Conservation (phyloP, 2,329 filamentous ascomycete species). For the Venturia effusa region DNA sequence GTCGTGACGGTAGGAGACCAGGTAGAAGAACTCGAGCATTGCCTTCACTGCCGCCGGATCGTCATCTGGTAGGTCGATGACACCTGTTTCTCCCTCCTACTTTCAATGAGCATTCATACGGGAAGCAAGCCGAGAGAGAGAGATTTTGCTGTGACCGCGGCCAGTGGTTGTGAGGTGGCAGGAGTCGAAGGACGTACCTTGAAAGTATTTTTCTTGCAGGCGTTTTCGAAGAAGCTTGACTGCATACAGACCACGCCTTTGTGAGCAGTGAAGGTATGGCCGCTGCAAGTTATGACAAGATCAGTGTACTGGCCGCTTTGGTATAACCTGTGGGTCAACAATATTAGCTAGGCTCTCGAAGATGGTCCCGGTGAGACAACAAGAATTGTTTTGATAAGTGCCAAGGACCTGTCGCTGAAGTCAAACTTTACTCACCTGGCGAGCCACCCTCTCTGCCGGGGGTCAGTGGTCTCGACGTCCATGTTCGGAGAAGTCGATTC, state of each 20-base stretch:
- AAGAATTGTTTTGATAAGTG: not conserved
- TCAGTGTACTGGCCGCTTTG: not conserved
- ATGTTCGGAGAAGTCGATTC: not conserved
- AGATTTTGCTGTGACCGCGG: too few relatives aligned
- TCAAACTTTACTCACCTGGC: not conserved
- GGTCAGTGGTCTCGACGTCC: not conserved
- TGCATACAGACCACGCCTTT: not conserved
- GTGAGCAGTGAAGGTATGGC: not conserved
- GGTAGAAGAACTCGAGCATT: not conserved
- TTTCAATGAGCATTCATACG: not conserved
- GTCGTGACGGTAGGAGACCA: not conserved
- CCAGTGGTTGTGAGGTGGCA: too few relatives aligned
- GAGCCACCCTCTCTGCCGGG: not conserved
- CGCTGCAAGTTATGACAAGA: not conserved
- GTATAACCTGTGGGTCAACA: not conserved
- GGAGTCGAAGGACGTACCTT: not conserved
- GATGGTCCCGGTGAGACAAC: not conserved
- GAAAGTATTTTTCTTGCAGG: not conserved
- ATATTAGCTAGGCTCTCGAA: not conserved
- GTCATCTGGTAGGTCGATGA: not conserved
- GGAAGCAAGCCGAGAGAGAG: too few relatives aligned
- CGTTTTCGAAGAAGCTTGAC: constrained; percentile 2
- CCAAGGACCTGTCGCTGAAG: too few relatives aligned
- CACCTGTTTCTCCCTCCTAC: not conserved
- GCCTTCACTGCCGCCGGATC: not conserved